These are phyloP conservation scores for Aurifilum marmelostoma DNA, from an alignment of 2,329 filamentous ascomycete species.

Conservation along the genomic window DNA sequence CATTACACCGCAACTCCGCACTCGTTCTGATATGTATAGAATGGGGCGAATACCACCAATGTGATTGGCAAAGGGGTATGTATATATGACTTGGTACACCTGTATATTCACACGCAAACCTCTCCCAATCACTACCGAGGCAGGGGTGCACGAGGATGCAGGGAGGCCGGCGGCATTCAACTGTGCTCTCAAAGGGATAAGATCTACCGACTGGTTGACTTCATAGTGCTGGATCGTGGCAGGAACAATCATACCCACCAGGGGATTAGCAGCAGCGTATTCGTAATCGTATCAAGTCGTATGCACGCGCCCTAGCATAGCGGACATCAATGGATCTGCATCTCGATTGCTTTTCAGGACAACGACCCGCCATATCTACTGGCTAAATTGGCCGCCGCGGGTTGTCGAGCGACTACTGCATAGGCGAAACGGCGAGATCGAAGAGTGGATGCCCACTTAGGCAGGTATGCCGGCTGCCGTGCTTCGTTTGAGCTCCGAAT, in stretches of 20 bases:
- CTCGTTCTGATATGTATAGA: neutral
- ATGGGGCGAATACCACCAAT: neutral
- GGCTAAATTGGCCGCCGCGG: neutral
- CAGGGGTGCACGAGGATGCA: neutral
- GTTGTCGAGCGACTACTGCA: neutral
- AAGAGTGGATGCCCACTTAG: conserved; percentile 2
- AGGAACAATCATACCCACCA: neutral
- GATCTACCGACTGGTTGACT: neutral
- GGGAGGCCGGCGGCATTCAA: neutral
- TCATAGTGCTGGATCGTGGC: neutral
- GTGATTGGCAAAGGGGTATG: neutral
- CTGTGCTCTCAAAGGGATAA: neutral
- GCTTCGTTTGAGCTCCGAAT: neutral
- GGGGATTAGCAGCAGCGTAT: neutral
- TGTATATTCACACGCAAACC: too few species aligned
- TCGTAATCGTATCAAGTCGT: neutral
- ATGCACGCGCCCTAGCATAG: neutral
- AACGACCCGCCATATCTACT: neutral
- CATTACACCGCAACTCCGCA: neutral
- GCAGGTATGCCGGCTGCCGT: neutral
- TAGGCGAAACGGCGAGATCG: neutral
- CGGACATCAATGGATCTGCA: neutral
- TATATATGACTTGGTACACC: neutral
- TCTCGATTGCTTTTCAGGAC: neutral
- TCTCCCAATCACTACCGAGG: neutral